These are phyloP conservation scores for Xanthoceras sorbifolium DNA, from an alignment of 345 rosid genomes.

Conservation along the genomic window DNA sequence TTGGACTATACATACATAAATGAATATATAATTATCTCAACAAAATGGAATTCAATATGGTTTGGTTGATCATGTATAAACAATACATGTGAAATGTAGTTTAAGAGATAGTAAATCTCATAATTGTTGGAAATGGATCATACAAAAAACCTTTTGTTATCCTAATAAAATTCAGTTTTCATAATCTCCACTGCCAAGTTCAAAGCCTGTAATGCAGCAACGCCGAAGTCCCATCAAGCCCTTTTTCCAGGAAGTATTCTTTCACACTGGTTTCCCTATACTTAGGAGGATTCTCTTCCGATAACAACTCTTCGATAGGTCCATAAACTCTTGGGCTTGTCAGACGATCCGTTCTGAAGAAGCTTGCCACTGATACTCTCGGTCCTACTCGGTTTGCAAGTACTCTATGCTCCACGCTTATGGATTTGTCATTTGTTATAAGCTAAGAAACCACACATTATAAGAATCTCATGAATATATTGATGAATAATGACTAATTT, in stretches of 20 bases:
- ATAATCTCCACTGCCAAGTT: not conserved
- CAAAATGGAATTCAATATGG: too few species aligned
- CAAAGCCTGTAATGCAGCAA: conserved; percentile 18
- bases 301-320: conserved; percentile 46
- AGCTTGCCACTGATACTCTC: conserved; percentile 34
- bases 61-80: too few species aligned
- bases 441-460: conserved; percentile 31
- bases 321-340: conserved; percentile 22
- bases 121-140: too few species aligned
- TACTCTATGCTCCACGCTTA: conserved; percentile 33
- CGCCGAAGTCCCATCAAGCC: conserved; percentile 33
- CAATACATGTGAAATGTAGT: too few species aligned
- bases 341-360: conserved; percentile 25
- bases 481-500: too few species aligned
- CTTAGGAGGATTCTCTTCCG: conserved; percentile 46
- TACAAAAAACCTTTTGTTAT: too few species aligned
- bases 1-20: too few species aligned
- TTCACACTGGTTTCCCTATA: conserved; percentile 44
- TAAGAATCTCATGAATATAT: too few species aligned
- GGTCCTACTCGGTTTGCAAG: conserved; percentile 19
- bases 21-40: too few species aligned
- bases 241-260: conserved; percentile 38
- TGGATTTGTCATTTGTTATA: conserved; percentile 29
- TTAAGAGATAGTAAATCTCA: too few species aligned
- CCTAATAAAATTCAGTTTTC: too few species aligned